Evolutionary conservation across 768 basidiomycete species (phyloP).

Genomic region (Trametes gibbosa): DNA sequence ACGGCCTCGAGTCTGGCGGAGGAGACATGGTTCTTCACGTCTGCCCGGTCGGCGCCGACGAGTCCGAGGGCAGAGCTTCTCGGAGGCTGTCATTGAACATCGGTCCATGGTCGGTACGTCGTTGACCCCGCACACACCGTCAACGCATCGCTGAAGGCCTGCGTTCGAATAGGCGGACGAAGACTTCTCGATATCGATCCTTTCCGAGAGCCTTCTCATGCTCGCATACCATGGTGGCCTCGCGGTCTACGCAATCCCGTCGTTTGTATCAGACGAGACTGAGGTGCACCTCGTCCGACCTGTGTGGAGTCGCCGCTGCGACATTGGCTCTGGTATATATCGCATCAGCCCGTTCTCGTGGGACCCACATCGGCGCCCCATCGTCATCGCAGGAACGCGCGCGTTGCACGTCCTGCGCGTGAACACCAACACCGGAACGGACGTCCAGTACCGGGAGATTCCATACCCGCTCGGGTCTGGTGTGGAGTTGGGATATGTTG

Average conservation of each 20-base stretch:
- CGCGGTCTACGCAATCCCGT: constrained; percentile 10
- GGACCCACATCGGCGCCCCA: constrained; percentile 7
- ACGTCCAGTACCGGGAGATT: constrained; percentile 11
- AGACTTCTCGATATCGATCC: constrained; percentile 16
- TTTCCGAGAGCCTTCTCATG: constrained; percentile 11
- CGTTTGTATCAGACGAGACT: not conserved
- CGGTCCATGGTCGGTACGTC: constrained; percentile 17
- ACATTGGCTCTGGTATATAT: constrained; percentile 19
- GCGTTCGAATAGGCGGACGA: constrained; percentile 9
- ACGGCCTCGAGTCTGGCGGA: constrained; percentile 11
- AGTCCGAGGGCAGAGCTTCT: not conserved
- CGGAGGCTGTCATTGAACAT: constrained; percentile 12
- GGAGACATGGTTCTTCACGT: constrained; percentile 17
- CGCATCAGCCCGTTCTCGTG: constrained; percentile 15
- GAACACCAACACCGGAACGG: not conserved
- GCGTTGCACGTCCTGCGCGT: constrained; percentile 14
- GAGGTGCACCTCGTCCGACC: not conserved
- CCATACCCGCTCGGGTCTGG: constrained; percentile 10
- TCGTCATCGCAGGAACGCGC: constrained; percentile 13
- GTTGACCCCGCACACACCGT: not conserved
- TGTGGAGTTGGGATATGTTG: constrained; percentile 6
- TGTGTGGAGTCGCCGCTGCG: constrained; percentile 15
- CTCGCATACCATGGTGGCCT: constrained; percentile 19
- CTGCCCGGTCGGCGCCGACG: constrained; percentile 1
- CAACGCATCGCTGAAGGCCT: not conserved